Conservation (phyloP, 2,329 filamentous ascomycete genomes). For the Fusarium multiceps region DNA sequence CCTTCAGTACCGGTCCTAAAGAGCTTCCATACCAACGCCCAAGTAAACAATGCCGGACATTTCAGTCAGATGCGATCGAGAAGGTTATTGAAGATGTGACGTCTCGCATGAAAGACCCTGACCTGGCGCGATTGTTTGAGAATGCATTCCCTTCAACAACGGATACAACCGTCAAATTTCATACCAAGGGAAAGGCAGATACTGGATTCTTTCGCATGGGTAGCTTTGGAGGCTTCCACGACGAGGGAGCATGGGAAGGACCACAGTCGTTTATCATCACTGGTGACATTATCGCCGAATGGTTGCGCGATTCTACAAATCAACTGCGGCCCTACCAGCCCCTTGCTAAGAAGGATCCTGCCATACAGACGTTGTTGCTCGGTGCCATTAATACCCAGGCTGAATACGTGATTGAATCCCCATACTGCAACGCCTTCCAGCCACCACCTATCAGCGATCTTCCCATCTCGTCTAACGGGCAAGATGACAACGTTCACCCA, state of each 20-base stretch:
- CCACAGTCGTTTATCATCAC: conserved; percentile 94
- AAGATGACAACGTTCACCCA: conserved; percentile 87
- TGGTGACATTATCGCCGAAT: conserved; percentile 92
- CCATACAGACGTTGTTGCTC: conserved; percentile 81
- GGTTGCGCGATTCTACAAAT: conserved; percentile 92
- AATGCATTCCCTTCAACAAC: conserved; percentile 90
- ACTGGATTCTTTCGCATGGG: conserved; percentile 52
- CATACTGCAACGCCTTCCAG: conserved; percentile 99
- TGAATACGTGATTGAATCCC: conserved; percentile 92
- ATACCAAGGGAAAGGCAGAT: conserved; percentile 70
- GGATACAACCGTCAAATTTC: conserved; percentile 90
- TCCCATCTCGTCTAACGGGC: conserved; percentile 77
- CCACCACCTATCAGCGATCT: conserved; percentile 87
- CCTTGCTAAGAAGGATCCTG: conserved; percentile 82
- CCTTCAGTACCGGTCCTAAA: conserved; percentile 82
- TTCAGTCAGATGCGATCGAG: conserved; percentile 87
- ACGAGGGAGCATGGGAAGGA: conserved; percentile 79
- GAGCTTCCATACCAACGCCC: conserved; percentile 89
- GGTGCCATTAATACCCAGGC: conserved; percentile 97
- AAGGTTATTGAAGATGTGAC: conserved; percentile 87
- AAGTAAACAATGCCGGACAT: conserved; percentile 83
- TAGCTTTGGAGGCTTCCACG: conserved; percentile 47
- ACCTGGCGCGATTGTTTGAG: conserved; percentile 91
- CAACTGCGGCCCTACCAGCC: conserved; percentile 91
- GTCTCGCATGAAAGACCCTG: conserved; percentile 81